Evolutionary conservation across 2,329 filamentous ascomycete species (phyloP).

Genomic region (Trichoderma koningii): DNA sequence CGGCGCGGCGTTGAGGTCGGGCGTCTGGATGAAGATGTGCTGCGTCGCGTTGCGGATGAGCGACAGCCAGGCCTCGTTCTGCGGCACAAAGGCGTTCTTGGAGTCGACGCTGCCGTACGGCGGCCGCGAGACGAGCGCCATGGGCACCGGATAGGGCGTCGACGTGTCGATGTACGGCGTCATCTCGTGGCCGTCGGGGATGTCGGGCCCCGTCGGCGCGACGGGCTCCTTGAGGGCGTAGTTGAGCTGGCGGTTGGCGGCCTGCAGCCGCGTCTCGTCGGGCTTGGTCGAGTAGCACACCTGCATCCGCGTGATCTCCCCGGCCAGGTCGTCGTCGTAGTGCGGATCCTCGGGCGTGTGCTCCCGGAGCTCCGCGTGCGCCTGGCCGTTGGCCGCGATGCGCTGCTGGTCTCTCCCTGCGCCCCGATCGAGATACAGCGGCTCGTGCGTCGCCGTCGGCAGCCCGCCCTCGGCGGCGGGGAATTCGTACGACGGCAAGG

Average conservation of each 20-base stretch:
- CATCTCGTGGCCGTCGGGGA: constrained; percentile 57
- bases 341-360: constrained; percentile 62
- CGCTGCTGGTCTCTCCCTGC: not conserved
- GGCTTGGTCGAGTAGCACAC: constrained; percentile 52
- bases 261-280: constrained; percentile 57
- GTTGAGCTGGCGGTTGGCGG: constrained; percentile 67
- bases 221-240: constrained; percentile 57
- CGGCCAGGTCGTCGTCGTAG: constrained; percentile 63
- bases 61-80: constrained; percentile 75
- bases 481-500: constrained; percentile 24
- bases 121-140: constrained; percentile 69
- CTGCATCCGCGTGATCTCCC: constrained; percentile 65
- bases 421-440: constrained; percentile 1
- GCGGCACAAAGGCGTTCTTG: constrained; percentile 63
- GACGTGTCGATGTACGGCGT: constrained; percentile 60
- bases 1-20: constrained; percentile 72
- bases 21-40: constrained; percentile 75
- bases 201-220: constrained; percentile 56
- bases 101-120: constrained; percentile 68
- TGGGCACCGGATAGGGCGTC: constrained; percentile 60
- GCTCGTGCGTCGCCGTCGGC: constrained; percentile 8
- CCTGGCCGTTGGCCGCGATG: not conserved
- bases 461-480: constrained; percentile 16
- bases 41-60: constrained; percentile 64
- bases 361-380: constrained; percentile 46